phyloP scores from a whole-genome alignment of 2,329 filamentous ascomycete genomes.

The Xylaria sp. region DNA sequence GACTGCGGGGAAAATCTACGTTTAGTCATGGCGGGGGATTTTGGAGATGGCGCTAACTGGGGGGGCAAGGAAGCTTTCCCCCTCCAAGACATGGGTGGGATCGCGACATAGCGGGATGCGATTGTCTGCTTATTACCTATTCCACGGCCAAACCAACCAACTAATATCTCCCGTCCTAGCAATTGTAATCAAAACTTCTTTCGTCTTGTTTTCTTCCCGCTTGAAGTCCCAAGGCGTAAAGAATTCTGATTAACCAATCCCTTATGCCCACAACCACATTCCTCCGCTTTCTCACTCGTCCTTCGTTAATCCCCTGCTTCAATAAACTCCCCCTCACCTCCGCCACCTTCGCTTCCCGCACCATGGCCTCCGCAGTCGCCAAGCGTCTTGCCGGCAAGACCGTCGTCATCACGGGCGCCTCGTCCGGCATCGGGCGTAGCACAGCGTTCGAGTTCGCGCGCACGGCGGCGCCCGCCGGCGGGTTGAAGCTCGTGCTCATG shows the following conservation, averaged over 20 bases:
- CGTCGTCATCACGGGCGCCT: constrained; percentile 84
- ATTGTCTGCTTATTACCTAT: neutral
- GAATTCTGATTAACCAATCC: neutral
- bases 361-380: constrained; percentile 56
- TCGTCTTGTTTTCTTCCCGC: too few relatives aligned
- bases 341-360: constrained; percentile 14
- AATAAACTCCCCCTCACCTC: neutral
- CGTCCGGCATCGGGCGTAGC: constrained; percentile 80
- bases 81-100: neutral
- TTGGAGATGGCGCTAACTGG: neutral
- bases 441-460: constrained; percentile 90
- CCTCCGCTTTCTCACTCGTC: constrained; percentile 3
- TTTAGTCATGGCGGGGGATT: neutral
- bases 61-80: neutral
- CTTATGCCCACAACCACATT: constrained; percentile 10
- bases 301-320: constrained; percentile 6
- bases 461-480: constrained; percentile 67
- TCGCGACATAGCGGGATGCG: neutral
- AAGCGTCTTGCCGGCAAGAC: constrained; percentile 92
- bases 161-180: too few relatives aligned
- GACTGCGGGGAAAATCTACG: too few relatives aligned
- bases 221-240: too few relatives aligned
- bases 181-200: too few relatives aligned
- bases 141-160: neutral
- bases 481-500: constrained; percentile 79